Conservation (phyloP, 2,329 filamentous ascomycete genomes). For the Penicillium sp. region DNA sequence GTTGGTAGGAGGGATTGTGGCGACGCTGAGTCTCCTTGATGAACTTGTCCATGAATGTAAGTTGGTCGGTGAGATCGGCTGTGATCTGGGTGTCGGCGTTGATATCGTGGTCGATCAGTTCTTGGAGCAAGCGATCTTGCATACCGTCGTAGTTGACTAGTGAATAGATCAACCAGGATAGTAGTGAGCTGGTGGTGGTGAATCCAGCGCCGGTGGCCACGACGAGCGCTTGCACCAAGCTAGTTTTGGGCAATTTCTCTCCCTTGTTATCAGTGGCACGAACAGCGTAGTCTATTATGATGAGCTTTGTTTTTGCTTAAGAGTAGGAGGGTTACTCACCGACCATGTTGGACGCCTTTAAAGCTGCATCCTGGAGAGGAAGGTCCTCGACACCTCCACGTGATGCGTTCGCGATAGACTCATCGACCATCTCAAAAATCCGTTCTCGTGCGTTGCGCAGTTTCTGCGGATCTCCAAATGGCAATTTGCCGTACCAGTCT, state of each 20-base stretch:
- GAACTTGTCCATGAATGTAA: conserved; percentile 47
- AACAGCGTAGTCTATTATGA: conserved; percentile 49
- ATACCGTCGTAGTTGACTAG: conserved; percentile 55
- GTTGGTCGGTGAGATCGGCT: conserved; percentile 48
- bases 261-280: conserved; percentile 50
- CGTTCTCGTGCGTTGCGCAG: background rate
- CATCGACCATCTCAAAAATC: conserved; percentile 18
- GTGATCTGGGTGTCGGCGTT: conserved; percentile 47
- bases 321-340: conserved; percentile 24
- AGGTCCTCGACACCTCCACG: conserved; percentile 18
- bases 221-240: conserved; percentile 43
- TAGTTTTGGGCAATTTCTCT: conserved; percentile 20
- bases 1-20: conserved; percentile 64
- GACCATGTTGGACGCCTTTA: conserved; percentile 21
- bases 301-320: conserved; percentile 10
- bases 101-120: conserved; percentile 54
- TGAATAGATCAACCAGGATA: conserved; percentile 60
- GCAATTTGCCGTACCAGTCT: conserved; percentile 57
- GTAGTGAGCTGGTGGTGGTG: conserved; percentile 59
- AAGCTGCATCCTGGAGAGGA: conserved; percentile 20
- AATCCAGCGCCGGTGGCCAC: conserved; percentile 61
- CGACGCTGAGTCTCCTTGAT: conserved; percentile 62
- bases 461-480: conserved; percentile 55
- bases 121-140: conserved; percentile 59
- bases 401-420: conserved; percentile 20